A percentile compares a stretch with the other conserved stretches of the same genome.
These are phyloP conservation scores for Nicotiana tabacum DNA, from an alignment of 257 asterid species.

Conservation along the genomic window DNA sequence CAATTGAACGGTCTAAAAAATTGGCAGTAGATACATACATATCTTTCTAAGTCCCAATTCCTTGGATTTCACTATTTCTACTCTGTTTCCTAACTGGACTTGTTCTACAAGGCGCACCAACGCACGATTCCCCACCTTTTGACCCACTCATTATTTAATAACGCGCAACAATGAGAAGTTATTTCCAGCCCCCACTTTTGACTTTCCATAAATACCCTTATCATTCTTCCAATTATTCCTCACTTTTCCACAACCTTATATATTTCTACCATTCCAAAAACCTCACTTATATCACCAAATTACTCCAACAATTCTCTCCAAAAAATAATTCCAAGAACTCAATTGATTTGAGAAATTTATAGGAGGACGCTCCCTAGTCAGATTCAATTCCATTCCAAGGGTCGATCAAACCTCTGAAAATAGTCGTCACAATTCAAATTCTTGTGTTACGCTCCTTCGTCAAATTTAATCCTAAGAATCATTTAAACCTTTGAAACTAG, in stretches of 20 bases:
- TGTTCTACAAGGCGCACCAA: neutral
- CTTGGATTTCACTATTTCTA: neutral
- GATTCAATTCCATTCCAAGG: neutral
- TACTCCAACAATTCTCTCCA: neutral
- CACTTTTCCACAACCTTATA: neutral
- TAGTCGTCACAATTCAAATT: too few relatives aligned
- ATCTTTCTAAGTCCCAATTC: neutral
- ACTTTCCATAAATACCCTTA: neutral
- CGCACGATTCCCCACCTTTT: neutral
- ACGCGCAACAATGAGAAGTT: neutral
- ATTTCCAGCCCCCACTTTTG: neutral
- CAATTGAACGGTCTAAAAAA: neutral
- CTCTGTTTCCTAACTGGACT: neutral
- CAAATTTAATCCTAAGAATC: neutral
- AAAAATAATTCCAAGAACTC: neutral
- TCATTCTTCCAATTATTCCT: too few relatives aligned
- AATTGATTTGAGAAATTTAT: neutral
- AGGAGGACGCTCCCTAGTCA: neutral
- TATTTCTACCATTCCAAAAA: neutral
- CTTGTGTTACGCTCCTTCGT: neutral
- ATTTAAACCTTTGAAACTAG: too few relatives aligned
- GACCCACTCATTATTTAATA: neutral
- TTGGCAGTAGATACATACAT: neutral
- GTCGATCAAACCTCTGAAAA: neutral
- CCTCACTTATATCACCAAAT: neutral